These are phyloP conservation scores for Plasmodium sp. DNA, from an alignment of 169 alveolate genomes.

Conservation along the genomic window DNA sequence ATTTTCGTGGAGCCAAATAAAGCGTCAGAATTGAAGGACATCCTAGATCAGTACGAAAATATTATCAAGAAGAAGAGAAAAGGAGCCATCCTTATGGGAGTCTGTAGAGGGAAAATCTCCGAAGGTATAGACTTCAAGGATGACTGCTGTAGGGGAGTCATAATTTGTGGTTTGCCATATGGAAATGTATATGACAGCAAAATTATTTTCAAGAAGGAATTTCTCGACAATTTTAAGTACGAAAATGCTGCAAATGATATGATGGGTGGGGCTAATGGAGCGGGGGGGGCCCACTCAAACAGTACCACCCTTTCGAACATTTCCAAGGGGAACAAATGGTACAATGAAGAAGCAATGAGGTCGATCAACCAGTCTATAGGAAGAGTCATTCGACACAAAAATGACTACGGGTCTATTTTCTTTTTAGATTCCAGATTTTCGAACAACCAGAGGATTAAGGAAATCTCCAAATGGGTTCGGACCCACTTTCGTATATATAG, in stretches of 20 bases:
- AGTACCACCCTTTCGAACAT: not conserved
- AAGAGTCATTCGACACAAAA: conserved; percentile 95
- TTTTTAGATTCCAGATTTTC: conserved; percentile 92
- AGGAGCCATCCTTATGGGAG: conserved; percentile 94
- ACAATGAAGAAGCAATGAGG: conserved; percentile 93
- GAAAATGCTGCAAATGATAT: not conserved
- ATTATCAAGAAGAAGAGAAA: conserved; percentile 80
- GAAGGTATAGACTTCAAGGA: conserved; percentile 97
- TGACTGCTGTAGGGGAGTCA: conserved; percentile 92
- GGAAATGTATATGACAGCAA: conserved; percentile 91
- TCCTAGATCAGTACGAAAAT: conserved; percentile 79
- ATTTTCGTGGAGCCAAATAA: conserved; percentile 80
- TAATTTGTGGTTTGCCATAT: conserved; percentile 94
- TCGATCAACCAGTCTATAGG: conserved; percentile 98
- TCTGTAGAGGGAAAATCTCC: conserved; percentile 94
- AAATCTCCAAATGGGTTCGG: conserved; percentile 92
- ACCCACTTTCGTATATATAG: conserved; percentile 64
- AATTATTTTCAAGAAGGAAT: conserved; percentile 92
- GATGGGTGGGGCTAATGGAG: not conserved
- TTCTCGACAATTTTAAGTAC: conserved; percentile 77
- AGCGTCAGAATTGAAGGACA: conserved; percentile 77
- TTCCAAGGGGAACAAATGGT: conserved; percentile 91
- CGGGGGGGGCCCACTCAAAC: not conserved
- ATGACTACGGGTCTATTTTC: conserved; percentile 94
- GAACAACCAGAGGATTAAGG: conserved; percentile 77